Conservation (phyloP, 2,329 filamentous ascomycete genomes). For the Exophiala oligosperma region DNA sequence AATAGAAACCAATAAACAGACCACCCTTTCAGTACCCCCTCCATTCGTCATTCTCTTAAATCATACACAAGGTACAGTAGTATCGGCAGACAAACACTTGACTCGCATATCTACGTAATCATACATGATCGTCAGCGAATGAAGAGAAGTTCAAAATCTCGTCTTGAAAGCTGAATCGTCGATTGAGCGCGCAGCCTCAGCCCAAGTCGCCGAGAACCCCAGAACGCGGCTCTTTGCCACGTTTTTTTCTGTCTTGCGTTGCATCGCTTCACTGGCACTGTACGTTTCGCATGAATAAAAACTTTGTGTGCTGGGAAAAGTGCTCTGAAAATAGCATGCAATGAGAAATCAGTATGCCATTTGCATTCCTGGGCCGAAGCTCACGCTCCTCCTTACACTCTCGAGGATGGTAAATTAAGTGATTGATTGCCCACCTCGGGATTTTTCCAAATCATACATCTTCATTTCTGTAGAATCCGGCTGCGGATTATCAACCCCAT, state of each 20-base stretch:
- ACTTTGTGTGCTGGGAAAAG: neutral
- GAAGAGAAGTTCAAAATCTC: too few species aligned
- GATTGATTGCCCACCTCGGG: neutral
- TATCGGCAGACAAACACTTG: neutral
- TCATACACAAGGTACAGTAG: too few species aligned
- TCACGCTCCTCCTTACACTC: neutral
- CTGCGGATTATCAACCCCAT: slow-evolving; percentile 5
- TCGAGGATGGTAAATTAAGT: neutral
- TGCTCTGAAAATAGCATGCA: neutral
- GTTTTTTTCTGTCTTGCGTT: neutral
- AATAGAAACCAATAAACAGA: too few species aligned
- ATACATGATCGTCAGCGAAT: neutral
- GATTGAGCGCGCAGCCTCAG: neutral
- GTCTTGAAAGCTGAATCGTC: neutral
- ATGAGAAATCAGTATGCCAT: neutral
- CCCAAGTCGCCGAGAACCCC: neutral
- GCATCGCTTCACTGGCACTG: neutral
- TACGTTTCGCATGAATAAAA: neutral
- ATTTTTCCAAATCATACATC: neutral
- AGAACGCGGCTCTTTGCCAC: slow-evolving; percentile 1
- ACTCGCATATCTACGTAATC: neutral
- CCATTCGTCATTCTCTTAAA: neutral
- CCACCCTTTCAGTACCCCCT: neutral
- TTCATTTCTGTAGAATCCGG: slow-evolving; percentile 10
- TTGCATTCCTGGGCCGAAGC: neutral